These are phyloP conservation scores for Melampsora larici-populina DNA, from an alignment of 1,284 basidiomycete genomes.

Conservation along the genomic window DNA sequence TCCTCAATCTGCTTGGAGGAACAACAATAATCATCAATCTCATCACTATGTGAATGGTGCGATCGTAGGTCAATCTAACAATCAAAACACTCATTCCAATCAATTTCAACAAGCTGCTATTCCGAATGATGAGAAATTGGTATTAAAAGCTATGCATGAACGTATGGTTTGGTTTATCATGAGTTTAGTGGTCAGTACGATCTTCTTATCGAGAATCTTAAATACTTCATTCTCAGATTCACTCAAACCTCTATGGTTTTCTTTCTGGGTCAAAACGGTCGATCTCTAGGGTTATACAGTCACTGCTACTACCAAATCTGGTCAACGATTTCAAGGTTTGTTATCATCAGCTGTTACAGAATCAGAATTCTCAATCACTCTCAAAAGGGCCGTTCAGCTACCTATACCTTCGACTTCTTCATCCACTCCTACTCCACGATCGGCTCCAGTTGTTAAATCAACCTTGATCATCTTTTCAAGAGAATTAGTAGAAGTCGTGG, in stretches of 20 bases:
- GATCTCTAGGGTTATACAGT: constrained; percentile 65
- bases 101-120: constrained; percentile 2
- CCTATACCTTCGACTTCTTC: constrained; percentile 63
- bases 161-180: constrained; percentile 43
- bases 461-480: constrained; percentile 46
- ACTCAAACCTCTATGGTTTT: neutral
- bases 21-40: neutral
- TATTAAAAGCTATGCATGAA: constrained; percentile 40
- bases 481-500: constrained; percentile 46
- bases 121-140: constrained; percentile 23
- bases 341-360: constrained; percentile 64
- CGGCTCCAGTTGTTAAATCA: constrained; percentile 68
- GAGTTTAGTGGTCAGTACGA: constrained; percentile 24
- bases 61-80: neutral
- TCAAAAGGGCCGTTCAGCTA: constrained; percentile 70
- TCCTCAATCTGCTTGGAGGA: neutral
- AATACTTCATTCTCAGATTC: neutral
- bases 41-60: constrained; percentile 3
- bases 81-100: constrained; percentile 5
- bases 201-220: neutral
- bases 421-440: constrained; percentile 64
- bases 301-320: constrained; percentile 66
- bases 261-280: too few relatives aligned
- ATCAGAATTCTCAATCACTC: constrained; percentile 66
- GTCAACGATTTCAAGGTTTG: constrained; percentile 67